These are phyloP conservation scores for Mortierella sp. DNA, from an alignment of 371 early-diverging fungal genomes.

Conservation along the genomic window DNA sequence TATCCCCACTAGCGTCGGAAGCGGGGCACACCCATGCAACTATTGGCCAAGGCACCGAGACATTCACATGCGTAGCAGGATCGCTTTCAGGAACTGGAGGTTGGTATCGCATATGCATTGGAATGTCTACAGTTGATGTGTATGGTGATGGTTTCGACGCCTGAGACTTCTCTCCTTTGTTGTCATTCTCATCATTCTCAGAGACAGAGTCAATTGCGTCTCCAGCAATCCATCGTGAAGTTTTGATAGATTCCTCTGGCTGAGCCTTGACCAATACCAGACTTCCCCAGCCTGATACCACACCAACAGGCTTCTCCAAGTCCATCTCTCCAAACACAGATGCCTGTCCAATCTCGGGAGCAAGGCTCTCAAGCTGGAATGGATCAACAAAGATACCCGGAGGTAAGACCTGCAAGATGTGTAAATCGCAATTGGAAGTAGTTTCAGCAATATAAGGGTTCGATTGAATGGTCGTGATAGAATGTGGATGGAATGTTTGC, in stretches of 20 bases:
- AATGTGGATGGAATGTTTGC: constrained; percentile 52
- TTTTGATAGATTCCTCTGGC: constrained; percentile 33
- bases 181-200: not conserved
- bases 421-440: constrained; percentile 33
- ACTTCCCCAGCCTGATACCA: constrained; percentile 53
- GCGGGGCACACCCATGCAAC: constrained; percentile 48
- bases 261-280: constrained; percentile 50
- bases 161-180: not conserved
- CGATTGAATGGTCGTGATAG: constrained; percentile 49
- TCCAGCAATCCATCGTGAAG: constrained; percentile 41
- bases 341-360: constrained; percentile 44
- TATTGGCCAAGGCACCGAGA: constrained; percentile 42
- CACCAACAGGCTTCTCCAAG: constrained; percentile 55
- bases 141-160: not conserved
- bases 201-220: constrained; percentile 1
- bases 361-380: constrained; percentile 48
- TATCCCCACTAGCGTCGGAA: not conserved
- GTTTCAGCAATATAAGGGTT: constrained; percentile 37
- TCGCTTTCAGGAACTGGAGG: constrained; percentile 35
- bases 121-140: constrained; percentile 39
- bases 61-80: constrained; percentile 37
- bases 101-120: constrained; percentile 56
- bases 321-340: constrained; percentile 53
- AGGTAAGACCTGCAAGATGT: constrained; percentile 47
- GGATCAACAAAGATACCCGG: constrained; percentile 52